Evolutionary conservation across 106 monocot species (phyloP).

Genomic region (Dioscorea dumetorum): DNA sequence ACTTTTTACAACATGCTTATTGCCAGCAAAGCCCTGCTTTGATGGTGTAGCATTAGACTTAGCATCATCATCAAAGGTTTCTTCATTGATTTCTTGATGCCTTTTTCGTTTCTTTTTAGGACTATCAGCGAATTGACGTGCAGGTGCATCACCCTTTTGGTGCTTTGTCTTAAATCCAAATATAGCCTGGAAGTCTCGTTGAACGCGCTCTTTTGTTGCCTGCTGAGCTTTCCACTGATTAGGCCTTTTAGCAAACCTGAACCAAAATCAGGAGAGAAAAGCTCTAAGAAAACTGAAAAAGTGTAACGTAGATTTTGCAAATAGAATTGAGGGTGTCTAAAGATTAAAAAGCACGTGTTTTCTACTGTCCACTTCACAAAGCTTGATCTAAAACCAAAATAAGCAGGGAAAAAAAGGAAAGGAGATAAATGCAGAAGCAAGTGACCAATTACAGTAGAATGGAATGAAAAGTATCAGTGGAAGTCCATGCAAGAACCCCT

Average conservation of each 20-base stretch:
- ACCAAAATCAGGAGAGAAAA: conserved; percentile 2
- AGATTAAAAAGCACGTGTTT: too few relatives aligned
- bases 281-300: neutral
- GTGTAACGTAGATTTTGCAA: too few relatives aligned
- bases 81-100: conserved; percentile 9
- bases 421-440: too few relatives aligned
- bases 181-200: conserved; percentile 48
- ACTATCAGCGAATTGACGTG: conserved; percentile 1
- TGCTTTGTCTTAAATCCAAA: conserved; percentile 38
- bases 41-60: neutral
- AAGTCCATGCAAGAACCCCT: neutral
- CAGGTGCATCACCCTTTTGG: conserved; percentile 1
- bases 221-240: conserved; percentile 73
- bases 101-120: conserved; percentile 21
- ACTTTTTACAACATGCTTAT: conserved; percentile 10
- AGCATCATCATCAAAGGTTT: neutral
- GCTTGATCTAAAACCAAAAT: neutral
- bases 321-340: too few relatives aligned
- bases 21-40: conserved; percentile 18
- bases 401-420: neutral
- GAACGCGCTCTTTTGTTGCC: conserved; percentile 48
- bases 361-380: too few relatives aligned
- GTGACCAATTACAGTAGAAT: too few relatives aligned
- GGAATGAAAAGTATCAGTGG: too few relatives aligned
- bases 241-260: conserved; percentile 63